phyloP scores from a whole-genome alignment of 495 filamentous ascomycete genomes.

The Hypomontagnella submonticulosa region DNA sequence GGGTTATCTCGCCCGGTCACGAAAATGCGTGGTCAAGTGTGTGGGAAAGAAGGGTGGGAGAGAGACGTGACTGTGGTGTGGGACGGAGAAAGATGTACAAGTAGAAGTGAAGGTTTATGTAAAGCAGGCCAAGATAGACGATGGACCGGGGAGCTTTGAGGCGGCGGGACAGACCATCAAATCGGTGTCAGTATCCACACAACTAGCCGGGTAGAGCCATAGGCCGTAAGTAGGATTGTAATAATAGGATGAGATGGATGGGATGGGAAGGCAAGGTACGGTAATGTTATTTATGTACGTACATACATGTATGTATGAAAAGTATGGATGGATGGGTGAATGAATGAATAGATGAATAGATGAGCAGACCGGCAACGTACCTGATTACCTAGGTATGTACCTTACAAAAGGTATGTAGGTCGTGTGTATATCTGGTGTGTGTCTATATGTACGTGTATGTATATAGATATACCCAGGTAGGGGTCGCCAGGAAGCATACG shows the following conservation, averaged over 20 bases:
- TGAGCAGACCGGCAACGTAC: conserved; percentile 23
- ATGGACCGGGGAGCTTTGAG: conserved; percentile 50
- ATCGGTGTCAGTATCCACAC: conserved; percentile 47
- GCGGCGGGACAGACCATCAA: conserved; percentile 51
- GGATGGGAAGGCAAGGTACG: conserved; percentile 18
- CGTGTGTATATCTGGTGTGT: conserved; percentile 3
- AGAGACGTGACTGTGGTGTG: conserved; percentile 49
- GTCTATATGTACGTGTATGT: conserved; percentile 11
- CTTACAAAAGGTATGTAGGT: background rate
- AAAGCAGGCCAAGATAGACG: conserved; percentile 46
- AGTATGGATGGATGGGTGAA: background rate
- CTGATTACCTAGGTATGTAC: conserved; percentile 21
- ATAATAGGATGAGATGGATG: conserved; percentile 26
- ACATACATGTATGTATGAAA: background rate
- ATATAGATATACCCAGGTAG: conserved; percentile 11
- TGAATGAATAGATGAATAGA: conserved; percentile 10
- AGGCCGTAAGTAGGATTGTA: conserved; percentile 26
- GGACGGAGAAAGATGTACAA: conserved; percentile 46
- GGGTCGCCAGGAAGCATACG: conserved; percentile 36
- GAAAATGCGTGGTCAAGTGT: conserved; percentile 32
- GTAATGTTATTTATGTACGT: conserved; percentile 7
- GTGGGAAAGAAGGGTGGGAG: conserved; percentile 41
- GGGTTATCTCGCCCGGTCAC: conserved; percentile 15
- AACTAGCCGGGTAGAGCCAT: conserved; percentile 41
- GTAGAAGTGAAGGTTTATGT: conserved; percentile 50